Base-by-base conservation (phyloP, 2,329 filamentous ascomycete species). In the Aspergillus fumigatus region DNA sequence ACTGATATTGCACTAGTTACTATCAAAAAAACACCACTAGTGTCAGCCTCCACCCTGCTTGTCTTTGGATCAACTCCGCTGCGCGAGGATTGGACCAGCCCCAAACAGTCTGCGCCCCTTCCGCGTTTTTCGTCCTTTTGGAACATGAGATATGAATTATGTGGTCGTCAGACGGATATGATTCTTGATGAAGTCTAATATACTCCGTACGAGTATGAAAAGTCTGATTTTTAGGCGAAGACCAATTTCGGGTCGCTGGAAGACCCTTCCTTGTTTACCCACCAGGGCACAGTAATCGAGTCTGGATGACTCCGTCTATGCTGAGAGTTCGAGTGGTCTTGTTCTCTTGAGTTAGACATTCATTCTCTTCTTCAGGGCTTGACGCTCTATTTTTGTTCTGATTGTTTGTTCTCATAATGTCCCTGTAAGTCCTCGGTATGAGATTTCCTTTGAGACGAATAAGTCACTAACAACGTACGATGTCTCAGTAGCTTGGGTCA, bases 321-420 rank as follows among this genome's bases (percentile, higher is more conserved):
- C 53, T 45, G 47, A 54, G 32, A 55, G 48, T 53, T 50, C 43
- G 41, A 50, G 41, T 59, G 48, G 45, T 55, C 40, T 56, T 54
- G 51, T 55, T 48, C 63, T 48, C 58, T 59, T 61, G 62, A 52
- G 56, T 62, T 50, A 55, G 50, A 57, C 40, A 52, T 52, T 60
- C 55, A 59, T 56, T 62, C 53, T 63, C 62, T 58, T 48, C 52
- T 58, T 45, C 52, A 59, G 68, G 59, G 70, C 69, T 68, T 61
- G 69, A 68, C 53, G 67, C 69, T 72, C 67, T 63, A 56, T 55
- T 54, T 53, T 54, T 53, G 56, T 55, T 52, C 55, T 29, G 53
- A 51, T 45, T 52, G 50, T 9, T n/a, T n/a, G 27, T 54, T 38
- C 53, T 38, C 38, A 45, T 47, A 27, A 53, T 54, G 52, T 56